Conservation (phyloP, 1,284 basidiomycete species). For the Moesziomyces antarcticus region DNA sequence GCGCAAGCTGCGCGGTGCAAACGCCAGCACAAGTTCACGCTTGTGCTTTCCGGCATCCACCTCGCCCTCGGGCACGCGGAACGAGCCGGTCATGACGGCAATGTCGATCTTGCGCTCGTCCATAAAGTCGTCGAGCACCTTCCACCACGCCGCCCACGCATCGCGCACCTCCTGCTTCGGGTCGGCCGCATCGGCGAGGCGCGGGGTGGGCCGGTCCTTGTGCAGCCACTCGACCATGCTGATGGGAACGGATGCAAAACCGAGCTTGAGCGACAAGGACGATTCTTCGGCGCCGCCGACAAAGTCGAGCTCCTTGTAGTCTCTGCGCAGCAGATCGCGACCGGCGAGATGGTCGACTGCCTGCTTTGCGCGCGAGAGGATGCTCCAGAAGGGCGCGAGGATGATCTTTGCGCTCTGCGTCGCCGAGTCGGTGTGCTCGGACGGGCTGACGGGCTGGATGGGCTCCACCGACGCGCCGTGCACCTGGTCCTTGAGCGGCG, state of each 20-base stretch:
- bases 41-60: conserved; percentile 52
- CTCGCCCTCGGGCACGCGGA: conserved; percentile 39
- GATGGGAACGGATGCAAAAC: conserved; percentile 54
- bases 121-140: conserved; percentile 47
- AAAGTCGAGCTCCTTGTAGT: conserved; percentile 78
- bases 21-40: conserved; percentile 54
- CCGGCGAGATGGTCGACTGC: conserved; percentile 78
- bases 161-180: conserved; percentile 31
- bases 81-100: conserved; percentile 56
- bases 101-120: conserved; percentile 47
- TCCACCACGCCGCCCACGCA: conserved; percentile 59
- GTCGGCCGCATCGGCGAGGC: conserved; percentile 14
- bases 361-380: conserved; percentile 75
- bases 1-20: conserved; percentile 20
- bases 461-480: conserved; percentile 12
- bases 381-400: conserved; percentile 70
- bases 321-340: conserved; percentile 82
- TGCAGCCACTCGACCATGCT: conserved; percentile 55
- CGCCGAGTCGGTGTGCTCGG: conserved; percentile 30
- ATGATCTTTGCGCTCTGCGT: conserved; percentile 33
- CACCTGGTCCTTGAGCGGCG: conserved; percentile 15
- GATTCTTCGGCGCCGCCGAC: conserved; percentile 2
- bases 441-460: conserved; percentile 34
- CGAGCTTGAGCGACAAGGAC: conserved; percentile 33
- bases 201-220: conserved; percentile 25